phyloP scores from a whole-genome alignment of 2,329 filamentous ascomycete genomes.

The Nannizzia gypsea region DNA sequence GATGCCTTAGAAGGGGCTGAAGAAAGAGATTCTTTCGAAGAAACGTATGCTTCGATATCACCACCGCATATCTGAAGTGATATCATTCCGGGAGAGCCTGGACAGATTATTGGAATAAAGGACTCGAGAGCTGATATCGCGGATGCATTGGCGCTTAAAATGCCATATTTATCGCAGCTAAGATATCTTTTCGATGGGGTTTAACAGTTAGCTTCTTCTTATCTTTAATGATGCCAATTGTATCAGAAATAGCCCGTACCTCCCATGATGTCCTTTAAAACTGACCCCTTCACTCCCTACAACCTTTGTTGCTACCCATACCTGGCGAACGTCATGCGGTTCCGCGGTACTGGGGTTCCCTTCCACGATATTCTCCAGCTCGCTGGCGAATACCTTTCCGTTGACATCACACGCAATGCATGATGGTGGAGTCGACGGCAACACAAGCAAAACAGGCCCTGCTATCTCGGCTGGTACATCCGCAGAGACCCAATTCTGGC shows the following conservation, averaged over 20 bases:
- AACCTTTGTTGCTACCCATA: slow-evolving; percentile 81
- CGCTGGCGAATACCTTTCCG: slow-evolving; percentile 72
- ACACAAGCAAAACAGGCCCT: slow-evolving; percentile 70
- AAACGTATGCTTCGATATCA: slow-evolving; percentile 57
- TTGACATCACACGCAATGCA: slow-evolving; percentile 76
- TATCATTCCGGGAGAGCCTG: slow-evolving; percentile 59
- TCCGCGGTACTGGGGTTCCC: slow-evolving; percentile 72
- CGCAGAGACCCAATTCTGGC: slow-evolving; percentile 87
- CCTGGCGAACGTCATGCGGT: slow-evolving; percentile 88
- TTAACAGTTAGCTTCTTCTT: not conserved
- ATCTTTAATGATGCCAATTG: not conserved
- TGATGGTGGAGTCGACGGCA: slow-evolving; percentile 60
- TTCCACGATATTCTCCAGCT: slow-evolving; percentile 80
- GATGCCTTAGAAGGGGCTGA: slow-evolving; percentile 37
- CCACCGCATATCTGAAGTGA: slow-evolving; percentile 53
- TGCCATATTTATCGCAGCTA: slow-evolving; percentile 70
- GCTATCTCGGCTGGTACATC: slow-evolving; percentile 61
- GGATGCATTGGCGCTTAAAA: slow-evolving; percentile 63
- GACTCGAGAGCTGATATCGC: slow-evolving; percentile 77
- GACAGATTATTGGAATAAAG: slow-evolving; percentile 52
- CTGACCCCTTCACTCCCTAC: slow-evolving; percentile 69
- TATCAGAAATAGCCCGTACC: slow-evolving; percentile 36
- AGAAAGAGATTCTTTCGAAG: slow-evolving; percentile 41
- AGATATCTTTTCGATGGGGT: slow-evolving; percentile 51
- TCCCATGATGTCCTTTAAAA: slow-evolving; percentile 83